phyloP scores from a whole-genome alignment of 345 rosid genomes.

The Arabidopsis arenosa region DNA sequence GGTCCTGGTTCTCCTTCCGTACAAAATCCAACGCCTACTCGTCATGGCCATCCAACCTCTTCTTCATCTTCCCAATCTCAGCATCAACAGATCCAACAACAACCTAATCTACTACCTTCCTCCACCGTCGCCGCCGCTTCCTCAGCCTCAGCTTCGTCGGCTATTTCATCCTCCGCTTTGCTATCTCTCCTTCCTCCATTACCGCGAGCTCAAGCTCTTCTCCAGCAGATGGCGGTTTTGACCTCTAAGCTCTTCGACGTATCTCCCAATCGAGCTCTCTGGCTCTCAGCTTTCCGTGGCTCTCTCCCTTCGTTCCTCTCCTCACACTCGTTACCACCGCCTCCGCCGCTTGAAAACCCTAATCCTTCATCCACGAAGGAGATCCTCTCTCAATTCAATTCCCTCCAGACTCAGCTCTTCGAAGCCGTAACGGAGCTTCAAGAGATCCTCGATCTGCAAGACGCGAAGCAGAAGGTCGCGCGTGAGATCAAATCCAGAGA shows the following conservation, averaged over 20 bases:
- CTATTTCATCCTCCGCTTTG: slow-evolving; percentile 68
- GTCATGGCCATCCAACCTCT: slow-evolving; percentile 55
- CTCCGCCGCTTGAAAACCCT: slow-evolving; percentile 60
- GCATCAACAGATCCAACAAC: slow-evolving; percentile 47
- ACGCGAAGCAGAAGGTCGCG: slow-evolving; percentile 64
- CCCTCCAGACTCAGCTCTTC: slow-evolving; percentile 88
- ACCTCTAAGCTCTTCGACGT: slow-evolving; percentile 77
- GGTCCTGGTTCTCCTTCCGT: slow-evolving; percentile 79
- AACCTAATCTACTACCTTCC: slow-evolving; percentile 41
- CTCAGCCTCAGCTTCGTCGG: slow-evolving; percentile 33
- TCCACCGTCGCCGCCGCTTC: slow-evolving; percentile 32
- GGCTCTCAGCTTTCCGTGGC: slow-evolving; percentile 87
- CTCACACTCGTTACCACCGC: slow-evolving; percentile 54
- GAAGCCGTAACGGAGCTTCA: slow-evolving; percentile 91
- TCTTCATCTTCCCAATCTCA: slow-evolving; percentile 49
- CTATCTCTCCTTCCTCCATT: slow-evolving; percentile 91
- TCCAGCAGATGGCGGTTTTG: slow-evolving; percentile 79
- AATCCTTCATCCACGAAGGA: slow-evolving; percentile 73
- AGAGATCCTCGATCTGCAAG: slow-evolving; percentile 95
- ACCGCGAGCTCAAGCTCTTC: slow-evolving; percentile 82
- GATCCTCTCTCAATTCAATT: slow-evolving; percentile 62
- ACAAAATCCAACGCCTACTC: slow-evolving; percentile 67
- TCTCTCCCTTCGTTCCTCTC: slow-evolving; percentile 74
- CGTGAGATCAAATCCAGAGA: slow-evolving; percentile 70
- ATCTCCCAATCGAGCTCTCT: slow-evolving; percentile 73